A percentile compares a stretch with the other conserved stretches of the same genome.
These are phyloP conservation scores for Trichoderma lentiforme DNA, from an alignment of 2,329 filamentous ascomycete species.

Conservation along the genomic window DNA sequence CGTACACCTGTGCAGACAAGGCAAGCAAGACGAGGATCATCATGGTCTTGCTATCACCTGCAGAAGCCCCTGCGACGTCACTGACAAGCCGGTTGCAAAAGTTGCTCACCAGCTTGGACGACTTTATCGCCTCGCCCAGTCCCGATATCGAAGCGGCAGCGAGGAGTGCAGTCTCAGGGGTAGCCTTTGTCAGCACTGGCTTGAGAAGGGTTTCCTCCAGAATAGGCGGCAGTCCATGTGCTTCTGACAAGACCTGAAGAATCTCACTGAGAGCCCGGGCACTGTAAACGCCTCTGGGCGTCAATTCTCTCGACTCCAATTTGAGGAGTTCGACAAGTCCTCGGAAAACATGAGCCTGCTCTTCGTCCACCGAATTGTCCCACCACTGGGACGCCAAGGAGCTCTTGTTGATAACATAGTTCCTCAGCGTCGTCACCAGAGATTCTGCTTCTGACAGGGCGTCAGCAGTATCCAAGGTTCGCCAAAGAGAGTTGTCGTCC, in stretches of 20 bases:
- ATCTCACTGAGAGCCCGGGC: conserved; percentile 51
- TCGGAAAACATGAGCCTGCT: conserved; percentile 38
- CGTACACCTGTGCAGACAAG: conserved; percentile 50
- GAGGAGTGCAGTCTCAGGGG: conserved; percentile 45
- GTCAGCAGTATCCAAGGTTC: conserved; percentile 35
- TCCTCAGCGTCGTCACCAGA: conserved; percentile 41
- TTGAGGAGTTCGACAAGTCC: conserved; percentile 45
- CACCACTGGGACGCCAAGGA: conserved; percentile 37
- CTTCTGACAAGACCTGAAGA: conserved; percentile 45
- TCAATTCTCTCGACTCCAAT: conserved; percentile 40
- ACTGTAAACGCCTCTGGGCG: conserved; percentile 48
- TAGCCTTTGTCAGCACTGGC: conserved; percentile 45
- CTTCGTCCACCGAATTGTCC: conserved; percentile 33
- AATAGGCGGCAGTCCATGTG: conserved; percentile 42
- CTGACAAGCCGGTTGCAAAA: conserved; percentile 60
- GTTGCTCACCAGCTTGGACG: conserved; percentile 48
- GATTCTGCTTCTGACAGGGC: conserved; percentile 40
- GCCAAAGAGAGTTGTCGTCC: conserved; percentile 47
- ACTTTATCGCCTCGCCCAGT: conserved; percentile 47
- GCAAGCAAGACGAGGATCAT: conserved; percentile 53
- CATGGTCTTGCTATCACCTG: conserved; percentile 43
- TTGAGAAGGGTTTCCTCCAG: conserved; percentile 48
- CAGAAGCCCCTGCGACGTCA: conserved; percentile 52
- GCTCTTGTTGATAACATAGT: conserved; percentile 33
- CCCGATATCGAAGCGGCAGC: conserved; percentile 51